Evolutionary conservation across 352 stramenopile genomes (phyloP).

Genomic region (Phytophthora sp.): DNA sequence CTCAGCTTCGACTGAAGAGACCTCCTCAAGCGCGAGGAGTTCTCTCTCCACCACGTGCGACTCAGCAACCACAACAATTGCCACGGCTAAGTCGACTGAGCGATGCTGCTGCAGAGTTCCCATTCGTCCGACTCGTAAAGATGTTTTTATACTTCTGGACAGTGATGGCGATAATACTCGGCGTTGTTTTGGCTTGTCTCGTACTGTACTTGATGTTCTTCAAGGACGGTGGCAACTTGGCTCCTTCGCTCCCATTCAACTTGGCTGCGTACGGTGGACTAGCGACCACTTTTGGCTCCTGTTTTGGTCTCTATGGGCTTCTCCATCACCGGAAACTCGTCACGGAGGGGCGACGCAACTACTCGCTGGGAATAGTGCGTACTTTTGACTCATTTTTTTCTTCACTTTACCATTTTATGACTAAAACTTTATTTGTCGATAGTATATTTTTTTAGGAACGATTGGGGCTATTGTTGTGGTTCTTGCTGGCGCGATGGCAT

Average conservation of each 20-base stretch:
- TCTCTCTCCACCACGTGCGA: conserved; percentile 22
- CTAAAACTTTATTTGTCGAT: neutral
- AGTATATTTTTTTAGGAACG: conserved; percentile 60
- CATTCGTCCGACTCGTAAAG: conserved; percentile 42
- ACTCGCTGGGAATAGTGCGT: conserved; percentile 59
- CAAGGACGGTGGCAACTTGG: conserved; percentile 60
- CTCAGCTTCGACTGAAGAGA: conserved; percentile 21
- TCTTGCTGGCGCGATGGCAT: conserved; percentile 50
- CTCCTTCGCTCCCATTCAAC: conserved; percentile 55
- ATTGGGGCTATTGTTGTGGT: conserved; percentile 50
- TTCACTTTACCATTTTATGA: neutral
- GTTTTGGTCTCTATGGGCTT: conserved; percentile 53
- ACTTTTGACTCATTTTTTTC: neutral
- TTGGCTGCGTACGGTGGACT: conserved; percentile 58
- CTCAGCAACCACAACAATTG: neutral
- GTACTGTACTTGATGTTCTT: conserved; percentile 70
- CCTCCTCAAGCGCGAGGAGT: conserved; percentile 21
- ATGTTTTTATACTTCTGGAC: conserved; percentile 63
- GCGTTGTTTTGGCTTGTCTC: conserved; percentile 51
- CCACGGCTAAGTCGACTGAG: conserved; percentile 6
- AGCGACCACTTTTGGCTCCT: conserved; percentile 47
- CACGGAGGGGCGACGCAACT: conserved; percentile 61
- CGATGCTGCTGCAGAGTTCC: conserved; percentile 12
- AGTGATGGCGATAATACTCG: conserved; percentile 56
- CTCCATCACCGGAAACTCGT: conserved; percentile 61